These are phyloP conservation scores for Lolium rigidum DNA, from an alignment of 176 grass and related monocot species.

Conservation along the genomic window DNA sequence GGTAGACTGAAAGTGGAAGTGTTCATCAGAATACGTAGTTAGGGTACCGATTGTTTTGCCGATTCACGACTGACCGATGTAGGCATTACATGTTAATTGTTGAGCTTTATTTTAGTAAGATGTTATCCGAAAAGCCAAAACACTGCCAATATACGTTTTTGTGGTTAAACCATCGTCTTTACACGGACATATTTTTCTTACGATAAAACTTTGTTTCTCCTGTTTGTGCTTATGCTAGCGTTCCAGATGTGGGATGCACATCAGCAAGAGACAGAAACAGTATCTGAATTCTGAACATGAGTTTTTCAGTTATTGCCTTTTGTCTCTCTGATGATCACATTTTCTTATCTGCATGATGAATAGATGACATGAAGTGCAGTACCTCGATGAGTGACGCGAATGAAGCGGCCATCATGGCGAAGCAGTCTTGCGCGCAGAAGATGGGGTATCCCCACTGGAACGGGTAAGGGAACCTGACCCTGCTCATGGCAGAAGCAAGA, in stretches of 20 bases:
- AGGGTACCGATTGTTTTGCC: neutral
- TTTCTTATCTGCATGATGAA: neutral
- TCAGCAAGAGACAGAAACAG: conserved; percentile 4
- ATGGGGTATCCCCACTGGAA: conserved; percentile 95
- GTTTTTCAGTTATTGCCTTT: neutral
- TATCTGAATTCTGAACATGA: too few species aligned
- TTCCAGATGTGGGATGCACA: neutral
- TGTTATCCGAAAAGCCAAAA: neutral
- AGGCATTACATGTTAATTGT: neutral
- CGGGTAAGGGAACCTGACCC: conserved; percentile 93
- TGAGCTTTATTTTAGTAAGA: neutral
- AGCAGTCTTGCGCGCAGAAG: conserved; percentile 77
- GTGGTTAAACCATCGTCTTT: neutral
- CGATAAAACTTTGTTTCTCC: neutral
- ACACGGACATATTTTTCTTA: neutral
- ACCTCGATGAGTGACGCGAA: conserved; percentile 96
- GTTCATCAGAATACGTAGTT: neutral
- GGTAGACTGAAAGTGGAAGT: conserved; percentile 69
- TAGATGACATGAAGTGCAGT: neutral
- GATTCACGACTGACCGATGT: neutral
- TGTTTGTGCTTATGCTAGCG: neutral
- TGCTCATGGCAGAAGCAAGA: conserved; percentile 41
- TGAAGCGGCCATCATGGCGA: conserved; percentile 92
- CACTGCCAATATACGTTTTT: neutral
- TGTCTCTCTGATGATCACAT: neutral